Base-by-base conservation (phyloP, 202 grass and related monocot genomes). In the Elaeis oleifera region DNA sequence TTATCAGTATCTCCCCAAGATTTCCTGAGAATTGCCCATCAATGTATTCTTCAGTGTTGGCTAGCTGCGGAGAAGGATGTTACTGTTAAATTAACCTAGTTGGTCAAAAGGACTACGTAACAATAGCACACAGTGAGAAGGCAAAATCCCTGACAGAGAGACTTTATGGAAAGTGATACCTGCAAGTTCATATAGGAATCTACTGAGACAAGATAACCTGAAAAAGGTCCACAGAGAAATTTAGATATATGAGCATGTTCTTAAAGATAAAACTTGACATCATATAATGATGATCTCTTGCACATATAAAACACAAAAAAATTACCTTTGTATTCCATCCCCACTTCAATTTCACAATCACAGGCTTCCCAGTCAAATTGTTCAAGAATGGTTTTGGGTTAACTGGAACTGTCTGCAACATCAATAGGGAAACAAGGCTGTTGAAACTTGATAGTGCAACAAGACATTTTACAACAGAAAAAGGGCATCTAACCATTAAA, bases 271-370 rank as follows among this genome's bases (percentile, higher is more conserved):
- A 9, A 44, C 36, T 13, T 11, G 36, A 11, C 36, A 44, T 2
- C 36, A 44, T 13, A 1, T 13, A 44, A 14, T 44, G 9, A 13
- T 14, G 8, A 44, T 44, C 36, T 13, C 36, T 44, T 44, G 36
- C 36, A 11, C 36, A 39, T 39, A 39, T 13, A 39, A 39, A 39
- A 39, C n/a, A 14, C 26, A 70, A 32, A 49, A 6, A 31, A 23
- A 39, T 67, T 74, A 97, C 92, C 94, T 92, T 94, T 94, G 69
- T 97, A 92, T 60, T 97, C 94, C 94, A 97, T 97, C 50, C 94
- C 94, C 94, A 92, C 72, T 99, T 99, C 32, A 94, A 72, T 69
- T 99, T 99, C 49, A 99, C 88, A 74, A 94, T 87, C 54, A 89
- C 94, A 72, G 78, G 72, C 75, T 89, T 99, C 36, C 94, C 85